Conservation (phyloP, 495 filamentous ascomycete genomes). For the Neurospora sp. region DNA sequence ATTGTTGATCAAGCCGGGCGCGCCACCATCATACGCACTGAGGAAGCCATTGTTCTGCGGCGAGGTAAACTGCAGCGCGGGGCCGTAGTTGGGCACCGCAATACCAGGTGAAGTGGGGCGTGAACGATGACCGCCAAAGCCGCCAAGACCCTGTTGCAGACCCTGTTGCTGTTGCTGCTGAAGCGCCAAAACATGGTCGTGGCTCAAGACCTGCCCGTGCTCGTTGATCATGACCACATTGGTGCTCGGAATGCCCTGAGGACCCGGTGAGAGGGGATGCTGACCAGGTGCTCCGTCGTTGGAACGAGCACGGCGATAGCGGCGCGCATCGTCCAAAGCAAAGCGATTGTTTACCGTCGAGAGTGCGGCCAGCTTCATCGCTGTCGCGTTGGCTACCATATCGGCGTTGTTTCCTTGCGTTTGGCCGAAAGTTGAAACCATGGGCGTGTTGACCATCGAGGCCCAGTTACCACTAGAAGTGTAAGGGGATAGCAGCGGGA, state of each 20-base stretch:
- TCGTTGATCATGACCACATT: slow-evolving; percentile 86
- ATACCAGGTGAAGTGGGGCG: slow-evolving; percentile 90
- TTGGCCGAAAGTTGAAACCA: slow-evolving; percentile 73
- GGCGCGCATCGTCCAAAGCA: slow-evolving; percentile 88
- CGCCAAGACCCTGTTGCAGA: slow-evolving; percentile 49
- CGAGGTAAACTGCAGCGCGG: slow-evolving; percentile 66
- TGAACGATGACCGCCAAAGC: slow-evolving; percentile 70
- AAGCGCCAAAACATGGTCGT: slow-evolving; percentile 77
- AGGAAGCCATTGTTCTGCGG: slow-evolving; percentile 95
- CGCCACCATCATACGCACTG: slow-evolving; percentile 70
- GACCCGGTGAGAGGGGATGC: slow-evolving; percentile 35
- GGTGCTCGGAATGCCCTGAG: slow-evolving; percentile 43
- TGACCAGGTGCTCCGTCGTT: slow-evolving; percentile 61
- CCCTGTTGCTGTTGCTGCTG: slow-evolving; percentile 46
- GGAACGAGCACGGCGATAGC: slow-evolving; percentile 83
- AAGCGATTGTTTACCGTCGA: slow-evolving; percentile 98
- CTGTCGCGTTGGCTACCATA: slow-evolving; percentile 97
- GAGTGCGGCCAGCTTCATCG: slow-evolving; percentile 95
- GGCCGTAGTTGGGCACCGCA: slow-evolving; percentile 62
- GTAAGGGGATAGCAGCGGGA: slow-evolving; percentile 86
- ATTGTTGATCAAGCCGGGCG: slow-evolving; percentile 59
- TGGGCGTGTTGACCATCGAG: slow-evolving; percentile 95
- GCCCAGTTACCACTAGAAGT: slow-evolving; percentile 88
- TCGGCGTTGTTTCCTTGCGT: slow-evolving; percentile 58
- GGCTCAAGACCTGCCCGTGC: slow-evolving; percentile 73